phyloP scores from a whole-genome alignment of 176 grass and related monocot species.

The Carex kokanica region DNA sequence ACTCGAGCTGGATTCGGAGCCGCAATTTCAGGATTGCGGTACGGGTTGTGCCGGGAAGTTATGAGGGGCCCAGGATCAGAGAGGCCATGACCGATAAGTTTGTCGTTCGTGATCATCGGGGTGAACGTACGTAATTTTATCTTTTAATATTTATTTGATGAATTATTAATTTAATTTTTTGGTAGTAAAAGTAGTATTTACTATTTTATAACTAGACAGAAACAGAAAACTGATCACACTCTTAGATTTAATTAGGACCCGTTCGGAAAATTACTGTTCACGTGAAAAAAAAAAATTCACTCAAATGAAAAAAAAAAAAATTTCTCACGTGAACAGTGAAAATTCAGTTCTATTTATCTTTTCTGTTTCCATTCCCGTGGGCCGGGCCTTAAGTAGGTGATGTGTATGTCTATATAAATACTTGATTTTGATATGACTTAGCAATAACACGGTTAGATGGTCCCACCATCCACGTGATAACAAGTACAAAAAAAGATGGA shows the following conservation, averaged over 20 bases:
- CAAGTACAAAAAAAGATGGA: neutral
- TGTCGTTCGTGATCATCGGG: conserved; percentile 71
- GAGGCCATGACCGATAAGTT: conserved; percentile 78
- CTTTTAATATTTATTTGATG: neutral
- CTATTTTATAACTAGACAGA: neutral
- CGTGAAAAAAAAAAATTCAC: no score
- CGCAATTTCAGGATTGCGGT: conserved; percentile 74
- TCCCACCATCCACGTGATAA: neutral
- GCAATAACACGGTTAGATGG: conserved; percentile 15
- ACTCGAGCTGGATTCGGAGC: conserved; percentile 78
- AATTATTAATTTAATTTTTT: neutral
- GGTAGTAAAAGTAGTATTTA: neutral
- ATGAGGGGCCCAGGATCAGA: conserved; percentile 36
- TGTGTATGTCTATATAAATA: neutral
- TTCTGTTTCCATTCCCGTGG: no score
- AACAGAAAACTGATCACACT: neutral
- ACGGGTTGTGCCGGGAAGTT: conserved; percentile 32
- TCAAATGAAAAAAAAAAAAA: no score
- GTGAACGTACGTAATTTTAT: conserved; percentile 49
- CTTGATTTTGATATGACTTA: neutral
- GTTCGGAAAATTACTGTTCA: no score
- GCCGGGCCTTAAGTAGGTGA: neutral
- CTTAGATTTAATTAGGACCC: neutral
- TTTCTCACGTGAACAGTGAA: no score
- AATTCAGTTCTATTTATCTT: no score